phyloP scores from a whole-genome alignment of 768 basidiomycete genomes.

The Lactarius vividus region DNA sequence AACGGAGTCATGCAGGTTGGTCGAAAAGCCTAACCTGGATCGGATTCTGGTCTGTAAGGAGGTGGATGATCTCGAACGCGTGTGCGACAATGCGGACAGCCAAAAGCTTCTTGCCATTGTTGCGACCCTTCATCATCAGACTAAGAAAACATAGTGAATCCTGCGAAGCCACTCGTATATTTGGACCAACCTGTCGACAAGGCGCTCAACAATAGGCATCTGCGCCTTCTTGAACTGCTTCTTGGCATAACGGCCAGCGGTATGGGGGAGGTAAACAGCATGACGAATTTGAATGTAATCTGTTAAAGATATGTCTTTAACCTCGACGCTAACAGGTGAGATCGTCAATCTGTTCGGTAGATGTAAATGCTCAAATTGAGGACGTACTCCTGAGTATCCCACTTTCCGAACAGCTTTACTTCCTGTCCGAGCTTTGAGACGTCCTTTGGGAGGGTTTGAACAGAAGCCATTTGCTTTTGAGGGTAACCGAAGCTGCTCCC shows the following conservation, averaged over 20 bases:
- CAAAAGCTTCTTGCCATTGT: slow-evolving; percentile 99
- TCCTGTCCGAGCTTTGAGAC: slow-evolving; percentile 79
- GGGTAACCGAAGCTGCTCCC: neutral
- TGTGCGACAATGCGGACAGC: slow-evolving; percentile 99
- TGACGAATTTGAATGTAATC: slow-evolving; percentile 99
- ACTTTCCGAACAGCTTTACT: slow-evolving; percentile 97
- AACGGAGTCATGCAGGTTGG: neutral
- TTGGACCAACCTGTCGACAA: slow-evolving; percentile 84
- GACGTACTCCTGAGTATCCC: slow-evolving; percentile 96
- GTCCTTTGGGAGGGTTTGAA: slow-evolving; percentile 76
- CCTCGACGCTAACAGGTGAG: slow-evolving; percentile 70
- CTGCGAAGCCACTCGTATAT: neutral
- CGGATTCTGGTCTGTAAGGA: slow-evolving; percentile 99
- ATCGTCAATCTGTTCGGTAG: neutral
- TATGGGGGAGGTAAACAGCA: slow-evolving; percentile 97
- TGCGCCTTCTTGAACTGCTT: slow-evolving; percentile 99
- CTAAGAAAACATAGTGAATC: slow-evolving; percentile 39
- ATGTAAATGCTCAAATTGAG: neutral
- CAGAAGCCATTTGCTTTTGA: slow-evolving; percentile 49
- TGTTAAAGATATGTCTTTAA: slow-evolving; percentile 97
- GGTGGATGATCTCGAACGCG: slow-evolving; percentile 99
- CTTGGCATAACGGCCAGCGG: slow-evolving; percentile 98
- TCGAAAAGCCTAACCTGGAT: slow-evolving; percentile 69
- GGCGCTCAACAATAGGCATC: slow-evolving; percentile 99
- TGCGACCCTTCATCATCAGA: slow-evolving; percentile 99